Evolutionary conservation across 2,329 filamentous ascomycete genomes (phyloP), one percentile per base, ranked within the genome.

Genomic region (Fusarium avenaceum): DNA sequence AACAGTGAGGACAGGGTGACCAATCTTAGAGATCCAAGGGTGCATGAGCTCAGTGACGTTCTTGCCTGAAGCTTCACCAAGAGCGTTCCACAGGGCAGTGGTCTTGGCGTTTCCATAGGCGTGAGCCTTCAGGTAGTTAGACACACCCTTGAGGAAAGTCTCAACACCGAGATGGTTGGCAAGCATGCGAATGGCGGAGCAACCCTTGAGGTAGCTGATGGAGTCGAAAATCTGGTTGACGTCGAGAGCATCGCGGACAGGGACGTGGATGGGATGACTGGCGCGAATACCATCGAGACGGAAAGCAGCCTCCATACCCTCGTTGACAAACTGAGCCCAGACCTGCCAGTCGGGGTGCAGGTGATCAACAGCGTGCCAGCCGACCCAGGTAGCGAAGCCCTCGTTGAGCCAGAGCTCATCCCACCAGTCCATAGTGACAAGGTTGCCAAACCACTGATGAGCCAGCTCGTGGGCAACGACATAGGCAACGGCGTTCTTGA

Each of bases 341-440:
- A 98, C 92, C 74, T 98, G 90, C 95, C 96, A 98, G 71, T 97
- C 95, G 4, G 96, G 96, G 80, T 98, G 93, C 56, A 98, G 88
- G 76, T 96, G 87, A 76, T 98, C 93, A 60, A 94, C 89, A 11
- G 94, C 94, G 64, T 94, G 87, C 95, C 95, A 99, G 52, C 95
- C 96, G 43, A 97, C 95, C 95, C 95, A 98, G 4, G 96, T 99
- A 42, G 96, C 96, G 76, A 99, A 99, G 14, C 94, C 94, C 80
- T 98, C 95, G 75, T 97, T 97, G 52, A 97, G 86, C 94, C 94
- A 97, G 40, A 96, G 86, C 81, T 96, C 92, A 76, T 91, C 93
- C 93, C 92, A 96, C 93, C 94, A 97, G 78, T 97, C 93, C 94
- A 97, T 97, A 7, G 94, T 97, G 43, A 97, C 94, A 13, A 97